Conservation (phyloP, 148 eudicot species). For the Vaccinium vitisidaea region DNA sequence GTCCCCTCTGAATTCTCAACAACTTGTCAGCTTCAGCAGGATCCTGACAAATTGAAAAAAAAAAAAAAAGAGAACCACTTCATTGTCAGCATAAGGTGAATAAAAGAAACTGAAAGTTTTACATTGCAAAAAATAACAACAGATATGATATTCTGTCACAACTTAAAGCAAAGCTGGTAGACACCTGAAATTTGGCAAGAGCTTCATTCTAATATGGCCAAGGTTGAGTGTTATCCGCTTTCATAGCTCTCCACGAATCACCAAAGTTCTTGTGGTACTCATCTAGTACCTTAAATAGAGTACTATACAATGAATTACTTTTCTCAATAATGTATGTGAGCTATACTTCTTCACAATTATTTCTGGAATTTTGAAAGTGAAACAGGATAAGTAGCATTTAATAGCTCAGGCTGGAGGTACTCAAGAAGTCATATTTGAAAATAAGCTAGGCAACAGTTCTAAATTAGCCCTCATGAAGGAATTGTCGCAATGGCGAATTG, state of each 20-base stretch:
- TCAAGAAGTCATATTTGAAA: neutral
- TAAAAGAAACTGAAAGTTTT: neutral
- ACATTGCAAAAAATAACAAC: neutral
- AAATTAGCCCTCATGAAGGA: neutral
- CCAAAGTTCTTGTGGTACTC: slow-evolving; percentile 84
- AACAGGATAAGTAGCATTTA: neutral
- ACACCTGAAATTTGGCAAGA: slow-evolving; percentile 77
- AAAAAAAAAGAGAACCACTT: neutral
- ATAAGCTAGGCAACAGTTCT: neutral
- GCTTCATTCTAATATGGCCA: slow-evolving; percentile 90
- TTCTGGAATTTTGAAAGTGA: neutral
- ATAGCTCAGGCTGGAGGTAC: neutral
- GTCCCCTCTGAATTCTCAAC: slow-evolving; percentile 81
- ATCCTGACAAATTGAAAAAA: slow-evolving; percentile 46
- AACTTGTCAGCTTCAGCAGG: slow-evolving; percentile 97
- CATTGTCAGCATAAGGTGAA: neutral
- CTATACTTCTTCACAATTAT: neutral
- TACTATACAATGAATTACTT: neutral
- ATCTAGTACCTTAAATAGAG: slow-evolving; percentile 58
- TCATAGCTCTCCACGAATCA: slow-evolving; percentile 70
- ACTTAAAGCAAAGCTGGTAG: neutral
- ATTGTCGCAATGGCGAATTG: neutral
- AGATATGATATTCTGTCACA: neutral
- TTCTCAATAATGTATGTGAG: neutral
- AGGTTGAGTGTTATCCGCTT: slow-evolving; percentile 59